Percentiles rank a stretch among this genome's conserved stretches.
phyloP scores from a whole-genome alignment of 2,329 filamentous ascomycete genomes.

The Cordyceps militaris region DNA sequence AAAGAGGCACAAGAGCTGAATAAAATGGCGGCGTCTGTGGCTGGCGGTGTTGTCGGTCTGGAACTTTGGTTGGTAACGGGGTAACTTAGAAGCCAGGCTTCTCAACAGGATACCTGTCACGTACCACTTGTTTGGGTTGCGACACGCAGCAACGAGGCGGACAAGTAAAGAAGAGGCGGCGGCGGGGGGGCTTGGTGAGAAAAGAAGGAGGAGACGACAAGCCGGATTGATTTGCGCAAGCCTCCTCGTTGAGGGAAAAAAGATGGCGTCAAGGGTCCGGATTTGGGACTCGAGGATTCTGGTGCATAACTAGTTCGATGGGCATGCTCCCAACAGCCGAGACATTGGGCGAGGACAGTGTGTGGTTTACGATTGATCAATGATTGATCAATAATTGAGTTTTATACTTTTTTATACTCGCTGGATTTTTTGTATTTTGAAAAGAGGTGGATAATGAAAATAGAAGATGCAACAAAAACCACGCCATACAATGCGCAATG shows the following conservation, averaged over 20 bases:
- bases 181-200: neutral
- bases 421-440: too few relatives aligned
- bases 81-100: too few relatives aligned
- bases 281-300: neutral
- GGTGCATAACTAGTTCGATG: neutral
- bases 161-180: neutral
- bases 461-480: too few relatives aligned
- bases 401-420: too few relatives aligned
- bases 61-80: too few relatives aligned
- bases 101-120: neutral
- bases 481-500: too few relatives aligned
- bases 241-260: neutral
- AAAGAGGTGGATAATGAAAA: too few relatives aligned
- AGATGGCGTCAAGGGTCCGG: neutral
- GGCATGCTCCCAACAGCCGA: constrained; percentile 3
- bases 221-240: neutral
- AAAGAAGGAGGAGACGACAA: neutral
- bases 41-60: constrained; percentile 5
- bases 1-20: neutral
- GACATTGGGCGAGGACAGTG: constrained; percentile 7
- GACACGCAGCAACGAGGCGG: neutral
- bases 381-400: too few relatives aligned
- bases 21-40: neutral
- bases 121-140: constrained; percentile 6
- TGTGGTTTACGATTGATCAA: too few relatives aligned